phyloP scores from a whole-genome alignment of 2,329 filamentous ascomycete species.

The Lasiodiplodia sp. region DNA sequence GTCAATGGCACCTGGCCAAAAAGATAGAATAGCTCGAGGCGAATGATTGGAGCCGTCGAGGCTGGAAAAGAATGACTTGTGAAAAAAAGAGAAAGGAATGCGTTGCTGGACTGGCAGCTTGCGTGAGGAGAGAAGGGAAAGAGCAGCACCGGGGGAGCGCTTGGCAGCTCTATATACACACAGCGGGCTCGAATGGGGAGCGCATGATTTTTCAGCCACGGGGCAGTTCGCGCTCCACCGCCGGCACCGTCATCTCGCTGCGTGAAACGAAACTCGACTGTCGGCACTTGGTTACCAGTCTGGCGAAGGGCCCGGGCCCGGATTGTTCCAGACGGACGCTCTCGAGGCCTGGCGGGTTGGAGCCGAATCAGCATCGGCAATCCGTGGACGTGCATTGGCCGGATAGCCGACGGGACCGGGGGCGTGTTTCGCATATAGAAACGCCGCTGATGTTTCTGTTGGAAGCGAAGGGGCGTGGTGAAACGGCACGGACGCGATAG shows the following conservation, averaged over 20 bases:
- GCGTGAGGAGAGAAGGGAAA: conserved; percentile 6
- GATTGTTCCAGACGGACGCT: neutral
- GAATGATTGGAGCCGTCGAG: conserved; percentile 29
- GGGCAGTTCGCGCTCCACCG: neutral
- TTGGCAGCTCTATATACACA: conserved; percentile 25
- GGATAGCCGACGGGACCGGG: neutral
- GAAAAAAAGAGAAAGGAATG: conserved; percentile 20
- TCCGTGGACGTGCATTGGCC: neutral
- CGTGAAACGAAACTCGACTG: conserved; percentile 27
- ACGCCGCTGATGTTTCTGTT: conserved; percentile 6
- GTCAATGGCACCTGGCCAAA: conserved; percentile 27
- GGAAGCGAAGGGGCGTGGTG: conserved; percentile 26
- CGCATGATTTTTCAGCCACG: conserved; percentile 27
- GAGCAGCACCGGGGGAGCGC: neutral
- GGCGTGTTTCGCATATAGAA: conserved; percentile 22
- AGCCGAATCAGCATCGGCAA: conserved; percentile 21
- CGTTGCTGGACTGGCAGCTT: conserved; percentile 28
- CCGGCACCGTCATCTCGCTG: conserved; percentile 28
- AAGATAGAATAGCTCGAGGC: conserved; percentile 23
- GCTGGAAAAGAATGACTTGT: conserved; percentile 28
- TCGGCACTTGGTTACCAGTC: conserved; percentile 10
- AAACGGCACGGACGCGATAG: conserved; percentile 20
- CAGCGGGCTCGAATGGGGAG: conserved; percentile 10
- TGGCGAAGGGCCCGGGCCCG: neutral
- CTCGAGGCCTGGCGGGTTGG: neutral